Percentiles rank a stretch among this genome's conserved stretches.
Evolutionary conservation across 257 asterid genomes (phyloP).

Genomic region (Jacaranda mimosifolia): DNA sequence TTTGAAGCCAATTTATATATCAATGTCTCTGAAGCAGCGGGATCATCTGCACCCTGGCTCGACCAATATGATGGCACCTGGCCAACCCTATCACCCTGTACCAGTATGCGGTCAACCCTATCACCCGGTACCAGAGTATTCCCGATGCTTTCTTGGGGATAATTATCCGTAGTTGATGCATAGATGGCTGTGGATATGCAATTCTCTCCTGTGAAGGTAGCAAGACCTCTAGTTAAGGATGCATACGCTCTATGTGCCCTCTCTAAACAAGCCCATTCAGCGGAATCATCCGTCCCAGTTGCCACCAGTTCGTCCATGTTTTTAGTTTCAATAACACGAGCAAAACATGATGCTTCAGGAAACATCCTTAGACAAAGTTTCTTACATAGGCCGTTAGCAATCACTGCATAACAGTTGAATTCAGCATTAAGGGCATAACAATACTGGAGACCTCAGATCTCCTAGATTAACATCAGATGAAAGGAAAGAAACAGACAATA

Average conservation of each 20-base stretch:
- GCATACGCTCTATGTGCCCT: constrained; percentile 72
- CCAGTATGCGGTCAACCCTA: too few species aligned
- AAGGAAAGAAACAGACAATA: background rate
- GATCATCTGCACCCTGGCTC: constrained; percentile 67
- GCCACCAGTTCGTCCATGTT: constrained; percentile 39
- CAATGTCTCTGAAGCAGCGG: constrained; percentile 67
- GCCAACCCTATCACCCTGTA: constrained; percentile 47
- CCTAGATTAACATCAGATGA: too few species aligned
- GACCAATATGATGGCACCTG: constrained; percentile 87
- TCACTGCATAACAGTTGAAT: constrained; percentile 58
- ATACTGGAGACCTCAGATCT: background rate
- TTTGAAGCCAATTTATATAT: constrained; percentile 61
- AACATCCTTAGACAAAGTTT: constrained; percentile 63
- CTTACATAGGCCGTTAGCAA: constrained; percentile 66
- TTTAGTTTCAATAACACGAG: constrained; percentile 46
- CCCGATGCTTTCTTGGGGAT: constrained; percentile 75
- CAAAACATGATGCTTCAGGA: constrained; percentile 59
- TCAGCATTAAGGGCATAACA: background rate
- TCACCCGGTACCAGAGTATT: constrained; percentile 62
- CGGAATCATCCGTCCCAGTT: constrained; percentile 35
- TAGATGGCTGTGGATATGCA: constrained; percentile 66
- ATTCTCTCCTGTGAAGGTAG: constrained; percentile 41
- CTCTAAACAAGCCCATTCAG: constrained; percentile 45
- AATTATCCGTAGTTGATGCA: constrained; percentile 84
- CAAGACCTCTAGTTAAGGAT: constrained; percentile 52